These are phyloP conservation scores for Miamiensis avidus DNA, from an alignment of 169 alveolate species.

Conservation along the genomic window DNA sequence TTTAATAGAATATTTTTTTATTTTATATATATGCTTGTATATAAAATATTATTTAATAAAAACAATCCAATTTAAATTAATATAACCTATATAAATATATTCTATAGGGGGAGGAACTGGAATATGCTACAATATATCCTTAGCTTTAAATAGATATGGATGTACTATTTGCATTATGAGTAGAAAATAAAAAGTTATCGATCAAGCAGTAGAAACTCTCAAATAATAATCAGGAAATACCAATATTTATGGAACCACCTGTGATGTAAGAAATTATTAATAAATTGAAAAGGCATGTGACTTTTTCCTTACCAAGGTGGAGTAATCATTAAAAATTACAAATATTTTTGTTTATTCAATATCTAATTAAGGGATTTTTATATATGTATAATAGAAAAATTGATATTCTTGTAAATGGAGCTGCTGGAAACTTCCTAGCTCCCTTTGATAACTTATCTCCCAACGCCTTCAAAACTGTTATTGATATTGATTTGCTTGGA, in stretches of 20 bases:
- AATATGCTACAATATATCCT: background rate
- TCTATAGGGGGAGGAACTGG: background rate
- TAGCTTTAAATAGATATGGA: constrained; percentile 50
- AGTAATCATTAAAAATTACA: no score
- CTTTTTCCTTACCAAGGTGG: no score
- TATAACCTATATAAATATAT: no score
- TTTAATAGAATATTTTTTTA: no score
- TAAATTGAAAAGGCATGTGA: constrained; percentile 51
- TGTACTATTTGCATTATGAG: constrained; percentile 79
- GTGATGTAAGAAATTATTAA: constrained; percentile 81
- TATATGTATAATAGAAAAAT: constrained; percentile 74
- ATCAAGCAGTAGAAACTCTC: constrained; percentile 57
- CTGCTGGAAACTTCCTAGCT: constrained; percentile 86
- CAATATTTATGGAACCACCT: constrained; percentile 49
- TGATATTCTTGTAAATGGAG: constrained; percentile 87
- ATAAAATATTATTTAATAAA: no score
- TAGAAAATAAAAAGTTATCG: constrained; percentile 68
- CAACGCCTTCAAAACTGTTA: constrained; percentile 82
- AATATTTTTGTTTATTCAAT: no score
- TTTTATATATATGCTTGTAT: no score
- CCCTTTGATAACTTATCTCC: constrained; percentile 67
- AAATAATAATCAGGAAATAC: constrained; percentile 34
- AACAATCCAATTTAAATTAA: background rate
- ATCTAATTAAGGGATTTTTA: no score
- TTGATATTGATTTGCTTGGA: constrained; percentile 85